Evolutionary conservation across 1,284 basidiomycete species (phyloP).

Genomic region (Athelia sp.): DNA sequence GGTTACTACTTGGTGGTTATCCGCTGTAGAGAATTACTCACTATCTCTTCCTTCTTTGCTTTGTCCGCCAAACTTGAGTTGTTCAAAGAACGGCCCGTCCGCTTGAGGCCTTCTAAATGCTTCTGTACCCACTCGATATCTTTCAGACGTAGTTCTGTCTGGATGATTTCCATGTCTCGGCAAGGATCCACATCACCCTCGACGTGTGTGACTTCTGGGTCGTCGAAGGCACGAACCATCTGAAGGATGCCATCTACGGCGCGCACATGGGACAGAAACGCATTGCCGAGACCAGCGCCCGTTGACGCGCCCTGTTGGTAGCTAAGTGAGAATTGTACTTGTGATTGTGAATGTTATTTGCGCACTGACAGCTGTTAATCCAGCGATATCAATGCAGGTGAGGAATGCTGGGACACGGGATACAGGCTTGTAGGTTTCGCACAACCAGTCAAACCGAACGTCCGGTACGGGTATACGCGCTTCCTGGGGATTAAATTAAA

Average conservation of each 20-base stretch:
- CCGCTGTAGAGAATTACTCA: slow-evolving; percentile 30
- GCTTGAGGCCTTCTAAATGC: slow-evolving; percentile 77
- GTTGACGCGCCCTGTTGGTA: slow-evolving; percentile 82
- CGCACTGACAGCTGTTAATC: slow-evolving; percentile 79
- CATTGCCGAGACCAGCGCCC: slow-evolving; percentile 96
- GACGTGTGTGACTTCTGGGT: slow-evolving; percentile 98
- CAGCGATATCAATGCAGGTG: slow-evolving; percentile 99
- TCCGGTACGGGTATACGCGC: slow-evolving; percentile 98
- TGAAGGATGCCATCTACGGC: slow-evolving; percentile 99
- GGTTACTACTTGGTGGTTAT: slow-evolving; percentile 13
- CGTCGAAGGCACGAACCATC: slow-evolving; percentile 96
- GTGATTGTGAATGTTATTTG: background rate
- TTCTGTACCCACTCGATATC: slow-evolving; percentile 99
- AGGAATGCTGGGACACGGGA: slow-evolving; percentile 91
- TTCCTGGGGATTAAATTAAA: slow-evolving; percentile 37
- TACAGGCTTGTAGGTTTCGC: slow-evolving; percentile 85
- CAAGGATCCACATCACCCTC: slow-evolving; percentile 97
- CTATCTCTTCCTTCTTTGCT: slow-evolving; percentile 95
- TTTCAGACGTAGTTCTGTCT: slow-evolving; percentile 90
- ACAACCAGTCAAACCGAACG: slow-evolving; percentile 92
- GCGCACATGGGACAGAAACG: slow-evolving; percentile 96
- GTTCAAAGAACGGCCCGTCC: slow-evolving; percentile 65
- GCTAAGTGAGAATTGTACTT: slow-evolving; percentile 3
- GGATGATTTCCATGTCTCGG: slow-evolving; percentile 98
- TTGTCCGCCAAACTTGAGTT: slow-evolving; percentile 87